Base-by-base conservation (phyloP, 2,329 filamentous ascomycete species). In the Harringtonia lauricola region DNA sequence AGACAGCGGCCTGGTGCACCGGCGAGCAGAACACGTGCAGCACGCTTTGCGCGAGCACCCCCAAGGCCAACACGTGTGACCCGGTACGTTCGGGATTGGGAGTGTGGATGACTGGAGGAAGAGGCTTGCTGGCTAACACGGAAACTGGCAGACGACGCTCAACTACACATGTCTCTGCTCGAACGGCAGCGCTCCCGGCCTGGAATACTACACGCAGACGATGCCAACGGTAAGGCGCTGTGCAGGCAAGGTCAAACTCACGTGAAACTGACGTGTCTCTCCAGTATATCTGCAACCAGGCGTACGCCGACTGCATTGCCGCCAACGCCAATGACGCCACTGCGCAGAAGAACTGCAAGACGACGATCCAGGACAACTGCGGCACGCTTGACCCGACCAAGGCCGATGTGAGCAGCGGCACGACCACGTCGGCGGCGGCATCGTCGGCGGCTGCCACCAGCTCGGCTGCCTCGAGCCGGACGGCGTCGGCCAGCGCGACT, bases 141-240 rank as follows among this genome's bases (percentile, higher is more conserved):
- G 22, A 10, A 7, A 21, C 3, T 14, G 3, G 5, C 49, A 74
- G 67, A 42, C 43, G 34, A 63, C 62, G 36, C 64, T 77, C 36
- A 51, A 59, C 42, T 77, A 65, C 59, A 51, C 55, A 15, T 78
- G 74, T 59, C 63, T 58, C 15, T 77, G 74, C 63, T 42, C 55
- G 29, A 73, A 76, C 58, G 60, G 57, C 53, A 66, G 64, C 38
- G 61, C 63, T 8, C 72, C 73, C 14, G 70, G 68, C 46, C 65
- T 78, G 37, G 61, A 74, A 57, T 66, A 70, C 57, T 78, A 74
- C 61, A 52, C 49, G 39, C 66, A 75, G 62, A 74, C 72, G 3
- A 60, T 78, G 51, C 66, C 67, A 39, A 65, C 61, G 45, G 61
- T 64, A 53, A 50, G 60, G 52, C 6, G 13, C 26, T 14, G 17